Evolutionary conservation across 257 asterid genomes (phyloP).

Genomic region (Linaria vulgaris): DNA sequence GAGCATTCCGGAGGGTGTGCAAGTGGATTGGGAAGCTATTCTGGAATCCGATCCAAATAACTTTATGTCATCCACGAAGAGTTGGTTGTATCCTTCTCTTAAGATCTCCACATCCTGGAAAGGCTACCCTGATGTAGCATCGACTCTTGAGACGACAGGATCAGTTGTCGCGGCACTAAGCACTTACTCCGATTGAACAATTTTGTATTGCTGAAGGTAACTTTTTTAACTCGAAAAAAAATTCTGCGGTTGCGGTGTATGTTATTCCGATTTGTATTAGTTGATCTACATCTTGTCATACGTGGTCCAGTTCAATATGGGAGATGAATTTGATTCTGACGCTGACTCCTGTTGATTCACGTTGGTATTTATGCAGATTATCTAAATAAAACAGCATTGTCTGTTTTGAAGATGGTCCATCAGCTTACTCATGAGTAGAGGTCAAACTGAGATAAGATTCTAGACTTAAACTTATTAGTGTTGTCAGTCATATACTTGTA

Average conservation of each 20-base stretch:
- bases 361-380: background rate
- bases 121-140: slow-evolving; percentile 82
- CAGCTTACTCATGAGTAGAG: background rate
- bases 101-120: slow-evolving; percentile 88
- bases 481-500: background rate
- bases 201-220: background rate
- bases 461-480: background rate
- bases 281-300: background rate
- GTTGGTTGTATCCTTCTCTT: slow-evolving; percentile 85
- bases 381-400: background rate
- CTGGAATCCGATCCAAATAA: slow-evolving; percentile 62
- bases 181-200: slow-evolving; percentile 60
- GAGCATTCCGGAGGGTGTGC: slow-evolving; percentile 81
- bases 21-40: slow-evolving; percentile 98
- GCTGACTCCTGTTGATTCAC: too few species aligned
- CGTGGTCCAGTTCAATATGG: too few species aligned
- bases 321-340: too few species aligned
- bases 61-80: slow-evolving; percentile 57
- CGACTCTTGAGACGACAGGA: slow-evolving; percentile 89
- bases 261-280: background rate
- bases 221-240: background rate
- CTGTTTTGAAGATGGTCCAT: background rate
- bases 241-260: too few species aligned
- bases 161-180: slow-evolving; percentile 87
- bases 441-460: background rate